Base-by-base conservation (phyloP, 1,284 basidiomycete species). In the Xerocomus amazonicus region DNA sequence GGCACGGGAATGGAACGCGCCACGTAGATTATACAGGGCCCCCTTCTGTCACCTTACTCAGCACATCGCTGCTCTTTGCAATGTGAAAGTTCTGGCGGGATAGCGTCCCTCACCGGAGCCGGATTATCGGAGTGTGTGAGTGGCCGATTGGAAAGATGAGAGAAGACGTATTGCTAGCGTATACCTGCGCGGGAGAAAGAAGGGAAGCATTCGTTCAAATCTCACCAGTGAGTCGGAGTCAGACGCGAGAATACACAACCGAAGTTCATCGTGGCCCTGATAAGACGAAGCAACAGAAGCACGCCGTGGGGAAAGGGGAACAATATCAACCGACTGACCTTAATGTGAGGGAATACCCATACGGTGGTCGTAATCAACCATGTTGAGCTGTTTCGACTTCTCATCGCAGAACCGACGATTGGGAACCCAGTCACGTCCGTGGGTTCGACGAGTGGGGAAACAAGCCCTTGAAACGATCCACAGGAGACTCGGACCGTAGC, bases 391-490 rank as follows among this genome's bases (percentile, higher is more conserved):
- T 35, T 35, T 39, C 38, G 26, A n/a, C 14, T 29, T 44, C 33
- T 41, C 7, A 12, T 16, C 31, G 31, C 37, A 45, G 17, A 48
- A 34, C 37, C 27, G 23, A 50, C 27, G 28, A 32, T 19, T 35
- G 39, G 45, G 28, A 62, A 54, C 45, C 38, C 50, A 50, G 51
- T 56, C 51, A 58, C 58, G 49, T 49, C 51, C 27, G 31, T 14
- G 27, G 36, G 26, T 46, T 45, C 46, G 44, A 37, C 29, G 23
- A 16, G 32, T 19, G 35, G 35, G 42, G 34, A 55, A 38, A 36
- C 26, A 39, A n/a, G 3, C 10, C 37, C 6, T 36, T 36, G 23
- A 4, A 39, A 28, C 6, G 26, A 7, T 16, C 13, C 13, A 9
- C 27, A 16, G 36, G 14, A 34, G n/a, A 13, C 35, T 42, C 40